Percentiles rank a stretch among this genome's conserved stretches.
These are phyloP conservation scores for Leucoagaricus sp. DNA, from an alignment of 1,284 basidiomycete species.

Conservation along the genomic window DNA sequence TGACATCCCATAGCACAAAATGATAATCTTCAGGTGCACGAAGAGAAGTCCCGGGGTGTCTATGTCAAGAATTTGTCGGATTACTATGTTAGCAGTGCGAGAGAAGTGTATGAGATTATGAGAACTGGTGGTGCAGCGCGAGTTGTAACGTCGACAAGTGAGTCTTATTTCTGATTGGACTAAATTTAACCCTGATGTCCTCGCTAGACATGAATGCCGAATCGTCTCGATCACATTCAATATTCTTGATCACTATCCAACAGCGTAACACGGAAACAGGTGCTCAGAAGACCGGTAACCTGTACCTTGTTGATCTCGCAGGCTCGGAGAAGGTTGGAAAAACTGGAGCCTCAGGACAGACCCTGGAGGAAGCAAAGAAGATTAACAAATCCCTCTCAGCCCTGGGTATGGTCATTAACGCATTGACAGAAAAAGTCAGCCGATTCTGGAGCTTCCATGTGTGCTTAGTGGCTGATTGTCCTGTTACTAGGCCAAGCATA, in stretches of 20 bases:
- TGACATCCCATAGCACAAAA: conserved; percentile 76
- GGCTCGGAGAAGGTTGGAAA: conserved; percentile 99
- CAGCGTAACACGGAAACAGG: conserved; percentile 97
- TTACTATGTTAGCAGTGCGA: conserved; percentile 95
- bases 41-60: conserved; percentile 97
- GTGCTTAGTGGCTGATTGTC: conserved; percentile 9
- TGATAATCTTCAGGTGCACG: conserved; percentile 98
- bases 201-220: conserved; percentile 98
- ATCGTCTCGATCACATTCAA: conserved; percentile 98
- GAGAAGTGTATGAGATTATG: conserved; percentile 99
- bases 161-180: conserved; percentile 31
- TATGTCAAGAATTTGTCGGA: conserved; percentile 98
- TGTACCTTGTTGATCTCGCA: conserved; percentile 98
- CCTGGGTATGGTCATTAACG: conserved; percentile 99
- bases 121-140: conserved; percentile 90
- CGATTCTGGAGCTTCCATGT: conserved; percentile 3
- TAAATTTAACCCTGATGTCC: conserved; percentile 10
- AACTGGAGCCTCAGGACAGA: conserved; percentile 98
- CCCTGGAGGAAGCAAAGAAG: conserved; percentile 99
- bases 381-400: conserved; percentile 99
- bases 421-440: conserved; percentile 93
- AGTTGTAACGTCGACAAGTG: conserved; percentile 94
- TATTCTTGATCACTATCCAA: conserved; percentile 97
- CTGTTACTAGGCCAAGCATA: conserved; percentile 81
- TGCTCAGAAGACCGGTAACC: conserved; percentile 93